These are phyloP conservation scores for Cyberlindnera suaveolens DNA, from an alignment of 805 yeast species.

Conservation along the genomic window DNA sequence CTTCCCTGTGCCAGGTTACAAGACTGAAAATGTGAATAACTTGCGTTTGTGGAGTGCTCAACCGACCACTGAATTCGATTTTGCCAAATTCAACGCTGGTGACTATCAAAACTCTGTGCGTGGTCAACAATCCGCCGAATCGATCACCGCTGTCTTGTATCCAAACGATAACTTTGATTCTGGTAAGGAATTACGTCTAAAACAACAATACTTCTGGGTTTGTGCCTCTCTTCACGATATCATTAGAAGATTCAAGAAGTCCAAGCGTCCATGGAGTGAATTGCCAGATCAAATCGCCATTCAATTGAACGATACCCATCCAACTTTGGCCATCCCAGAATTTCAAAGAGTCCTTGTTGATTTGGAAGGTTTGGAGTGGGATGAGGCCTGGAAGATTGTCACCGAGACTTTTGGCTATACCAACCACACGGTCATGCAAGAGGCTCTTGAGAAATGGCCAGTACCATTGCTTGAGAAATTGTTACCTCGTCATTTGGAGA, in stretches of 20 bases:
- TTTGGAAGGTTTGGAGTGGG: slow-evolving; percentile 76
- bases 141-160: slow-evolving; percentile 86
- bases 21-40: slow-evolving; percentile 78
- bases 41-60: slow-evolving; percentile 85
- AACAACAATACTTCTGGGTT: slow-evolving; percentile 97
- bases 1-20: slow-evolving; percentile 88
- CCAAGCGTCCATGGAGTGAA: slow-evolving; percentile 69
- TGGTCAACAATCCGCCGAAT: slow-evolving; percentile 83
- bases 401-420: slow-evolving; percentile 83
- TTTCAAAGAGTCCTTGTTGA: slow-evolving; percentile 82
- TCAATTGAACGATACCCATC: slow-evolving; percentile 93
- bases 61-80: slow-evolving; percentile 89
- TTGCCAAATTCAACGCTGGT: slow-evolving; percentile 84
- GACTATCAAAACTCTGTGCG: slow-evolving; percentile 81
- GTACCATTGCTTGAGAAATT: slow-evolving; percentile 69
- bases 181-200: slow-evolving; percentile 87
- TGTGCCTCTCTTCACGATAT: slow-evolving; percentile 90
- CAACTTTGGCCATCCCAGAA: slow-evolving; percentile 86
- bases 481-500: slow-evolving; percentile 87
- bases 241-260: slow-evolving; percentile 81
- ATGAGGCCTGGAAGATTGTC: slow-evolving; percentile 80
- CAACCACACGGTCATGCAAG: slow-evolving; percentile 91
- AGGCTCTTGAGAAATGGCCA: slow-evolving; percentile 96
- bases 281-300: slow-evolving; percentile 85
- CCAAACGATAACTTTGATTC: slow-evolving; percentile 90